Evolutionary conservation across 352 stramenopile species (phyloP).

Genomic region (Peronosclerospora sorghi): DNA sequence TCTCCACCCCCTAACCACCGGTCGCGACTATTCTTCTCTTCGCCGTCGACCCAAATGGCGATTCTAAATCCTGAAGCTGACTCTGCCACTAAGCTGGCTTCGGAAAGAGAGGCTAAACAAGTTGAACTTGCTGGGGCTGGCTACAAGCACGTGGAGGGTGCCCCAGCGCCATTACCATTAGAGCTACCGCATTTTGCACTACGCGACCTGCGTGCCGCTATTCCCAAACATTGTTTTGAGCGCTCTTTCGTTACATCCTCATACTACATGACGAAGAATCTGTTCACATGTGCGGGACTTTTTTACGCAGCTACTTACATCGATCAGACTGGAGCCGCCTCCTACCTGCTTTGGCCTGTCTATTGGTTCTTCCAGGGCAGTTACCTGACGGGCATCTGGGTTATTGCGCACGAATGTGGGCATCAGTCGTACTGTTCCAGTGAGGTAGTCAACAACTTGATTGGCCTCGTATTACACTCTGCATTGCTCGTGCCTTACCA

Average conservation of each 20-base stretch:
- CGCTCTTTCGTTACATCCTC: slow-evolving; percentile 87
- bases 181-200: slow-evolving; percentile 80
- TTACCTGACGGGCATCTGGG: slow-evolving; percentile 96
- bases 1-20: slow-evolving; percentile 14
- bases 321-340: slow-evolving; percentile 27
- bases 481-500: slow-evolving; percentile 97
- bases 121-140: slow-evolving; percentile 46
- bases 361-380: slow-evolving; percentile 97
- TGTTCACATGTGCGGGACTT: slow-evolving; percentile 81
- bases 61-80: slow-evolving; percentile 57
- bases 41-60: slow-evolving; percentile 24
- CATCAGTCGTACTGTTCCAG: slow-evolving; percentile 93
- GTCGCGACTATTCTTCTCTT: neutral
- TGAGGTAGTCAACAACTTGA: slow-evolving; percentile 92
- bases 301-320: slow-evolving; percentile 82
- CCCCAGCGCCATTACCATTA: slow-evolving; percentile 70
- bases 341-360: slow-evolving; percentile 82
- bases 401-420: slow-evolving; percentile 96
- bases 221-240: slow-evolving; percentile 95
- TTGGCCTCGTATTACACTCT: slow-evolving; percentile 95
- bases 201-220: slow-evolving; percentile 83
- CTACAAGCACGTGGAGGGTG: slow-evolving; percentile 62
- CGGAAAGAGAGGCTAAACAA: slow-evolving; percentile 25
- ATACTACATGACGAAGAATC: slow-evolving; percentile 88
- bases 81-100: slow-evolving; percentile 16